Evolutionary conservation across 2,329 filamentous ascomycete genomes (phyloP), one percentile per base, ranked within the genome.

Genomic region (Lachnellula subtilissima): DNA sequence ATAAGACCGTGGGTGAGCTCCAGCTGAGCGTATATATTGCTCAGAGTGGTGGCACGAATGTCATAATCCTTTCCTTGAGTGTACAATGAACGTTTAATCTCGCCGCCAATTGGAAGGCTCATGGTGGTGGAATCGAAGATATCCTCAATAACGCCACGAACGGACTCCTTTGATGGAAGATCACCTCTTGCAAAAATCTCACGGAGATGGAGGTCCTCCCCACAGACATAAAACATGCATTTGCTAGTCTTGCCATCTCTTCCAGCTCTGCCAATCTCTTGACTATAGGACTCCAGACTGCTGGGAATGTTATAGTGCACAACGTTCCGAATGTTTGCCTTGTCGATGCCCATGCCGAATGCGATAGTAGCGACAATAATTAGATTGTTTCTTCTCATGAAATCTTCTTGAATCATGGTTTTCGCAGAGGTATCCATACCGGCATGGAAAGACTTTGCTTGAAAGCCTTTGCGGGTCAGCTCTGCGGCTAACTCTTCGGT

Each of bases 161-260:
- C 67, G 0, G 79, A 81, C 8, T 71, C 65, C 0, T 70, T 71
- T 2, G 82, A 82, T 0, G 83, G 83, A 0, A 85, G 69, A 56
- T 86, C 82, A 0, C 82, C 80, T 7, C 82, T 75, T 0, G 81
- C 78, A 64, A 86, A 85, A 58, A 79, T 77, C 59, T 86, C 83
- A 11, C 78, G 76, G 14, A 84, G 65, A 64, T 82, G 78, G 43
- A 83, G 79, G 59, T 85, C 82, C 43, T 81, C 76, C 0, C 74
- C 75, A 42, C 80, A 82, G 3, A 85, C 71, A 58, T 79, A 84
- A 46, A 84, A 74, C 70, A 84, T 75, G 64, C 83, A 86, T 23
- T 75, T 73, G 54, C 81, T 83, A 0, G 71, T 62, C 39, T 74
- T 71, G 0, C 80, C 80, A 60, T 84, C 79, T 50, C 79, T 69